Evolutionary conservation across 2,329 filamentous ascomycete genomes (phyloP).

Genomic region (Stenocarpella maydis): DNA sequence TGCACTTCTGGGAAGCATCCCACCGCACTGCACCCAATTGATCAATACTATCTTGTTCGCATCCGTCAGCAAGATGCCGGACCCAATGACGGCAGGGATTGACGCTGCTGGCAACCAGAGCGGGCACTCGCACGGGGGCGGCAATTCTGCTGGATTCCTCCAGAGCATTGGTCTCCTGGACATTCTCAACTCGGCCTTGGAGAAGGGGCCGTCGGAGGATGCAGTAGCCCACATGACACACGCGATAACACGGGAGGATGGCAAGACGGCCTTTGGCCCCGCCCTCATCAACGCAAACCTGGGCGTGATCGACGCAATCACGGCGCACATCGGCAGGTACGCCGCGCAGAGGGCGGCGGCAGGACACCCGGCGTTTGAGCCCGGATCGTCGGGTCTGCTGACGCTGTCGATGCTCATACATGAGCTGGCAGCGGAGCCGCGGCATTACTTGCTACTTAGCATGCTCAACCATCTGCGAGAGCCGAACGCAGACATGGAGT

Average conservation of each 20-base stretch:
- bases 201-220: constrained; percentile 72
- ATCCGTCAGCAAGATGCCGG: constrained; percentile 72
- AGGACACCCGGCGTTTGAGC: constrained; percentile 69
- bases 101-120: constrained; percentile 77
- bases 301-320: constrained; percentile 78
- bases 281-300: constrained; percentile 74
- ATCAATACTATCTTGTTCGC: constrained; percentile 89
- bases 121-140: constrained; percentile 73
- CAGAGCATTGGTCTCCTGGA: constrained; percentile 64
- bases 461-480: constrained; percentile 93
- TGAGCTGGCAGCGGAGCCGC: constrained; percentile 77
- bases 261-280: constrained; percentile 70
- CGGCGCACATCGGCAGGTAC: constrained; percentile 81
- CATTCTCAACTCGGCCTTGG: constrained; percentile 66
- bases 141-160: constrained; percentile 67
- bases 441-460: constrained; percentile 84
- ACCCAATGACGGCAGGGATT: constrained; percentile 75
- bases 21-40: constrained; percentile 84
- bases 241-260: constrained; percentile 69
- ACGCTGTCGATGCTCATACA: constrained; percentile 80
- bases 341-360: constrained; percentile 71
- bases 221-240: constrained; percentile 79
- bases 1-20: constrained; percentile 81
- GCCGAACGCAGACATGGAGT: constrained; percentile 89
- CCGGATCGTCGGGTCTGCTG: constrained; percentile 71